Conservation (phyloP, 2,329 filamentous ascomycete genomes). For the Aplosporella prunicola region DNA sequence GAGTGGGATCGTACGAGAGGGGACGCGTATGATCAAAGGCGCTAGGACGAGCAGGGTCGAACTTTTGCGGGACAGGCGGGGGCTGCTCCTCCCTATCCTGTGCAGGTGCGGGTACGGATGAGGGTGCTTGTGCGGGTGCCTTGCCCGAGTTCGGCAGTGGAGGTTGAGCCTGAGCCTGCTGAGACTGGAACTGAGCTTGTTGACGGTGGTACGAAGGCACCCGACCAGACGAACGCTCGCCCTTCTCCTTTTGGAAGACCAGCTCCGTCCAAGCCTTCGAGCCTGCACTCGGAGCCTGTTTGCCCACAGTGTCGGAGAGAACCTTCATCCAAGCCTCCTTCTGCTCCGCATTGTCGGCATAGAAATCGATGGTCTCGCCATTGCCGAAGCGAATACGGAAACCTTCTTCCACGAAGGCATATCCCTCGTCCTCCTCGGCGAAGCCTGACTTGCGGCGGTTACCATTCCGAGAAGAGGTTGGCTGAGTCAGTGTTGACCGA, state of each 20-base stretch:
- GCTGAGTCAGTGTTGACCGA: constrained; percentile 70
- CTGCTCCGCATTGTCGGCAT: constrained; percentile 76
- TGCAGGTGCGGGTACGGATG: too few relatives aligned
- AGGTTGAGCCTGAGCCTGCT: too few relatives aligned
- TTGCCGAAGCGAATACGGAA: constrained; percentile 99
- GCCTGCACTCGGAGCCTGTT: constrained; percentile 37
- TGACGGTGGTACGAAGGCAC: too few relatives aligned
- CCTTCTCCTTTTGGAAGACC: constrained; percentile 42
- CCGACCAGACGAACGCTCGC: constrained; percentile 15
- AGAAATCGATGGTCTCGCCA: constrained; percentile 96
- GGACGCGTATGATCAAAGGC: too few relatives aligned
- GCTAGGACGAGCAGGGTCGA: too few relatives aligned
- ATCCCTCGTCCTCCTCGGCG: constrained; percentile 95
- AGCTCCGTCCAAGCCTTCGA: constrained; percentile 53
- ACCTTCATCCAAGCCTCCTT: constrained; percentile 95
- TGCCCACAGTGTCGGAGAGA: constrained; percentile 60
- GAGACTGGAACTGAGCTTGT: too few relatives aligned
- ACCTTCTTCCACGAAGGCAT: constrained; percentile 98
- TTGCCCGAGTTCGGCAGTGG: too few relatives aligned
- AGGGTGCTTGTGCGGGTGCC: too few relatives aligned
- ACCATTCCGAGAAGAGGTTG: constrained; percentile 63
- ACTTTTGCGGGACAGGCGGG: too few relatives aligned
- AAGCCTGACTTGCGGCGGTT: constrained; percentile 87
- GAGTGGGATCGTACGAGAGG: constrained; percentile 16
- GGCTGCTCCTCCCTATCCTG: too few relatives aligned